These are phyloP conservation scores for Metarhizium brunneum DNA, from an alignment of 2,329 filamentous ascomycete species.

Conservation along the genomic window DNA sequence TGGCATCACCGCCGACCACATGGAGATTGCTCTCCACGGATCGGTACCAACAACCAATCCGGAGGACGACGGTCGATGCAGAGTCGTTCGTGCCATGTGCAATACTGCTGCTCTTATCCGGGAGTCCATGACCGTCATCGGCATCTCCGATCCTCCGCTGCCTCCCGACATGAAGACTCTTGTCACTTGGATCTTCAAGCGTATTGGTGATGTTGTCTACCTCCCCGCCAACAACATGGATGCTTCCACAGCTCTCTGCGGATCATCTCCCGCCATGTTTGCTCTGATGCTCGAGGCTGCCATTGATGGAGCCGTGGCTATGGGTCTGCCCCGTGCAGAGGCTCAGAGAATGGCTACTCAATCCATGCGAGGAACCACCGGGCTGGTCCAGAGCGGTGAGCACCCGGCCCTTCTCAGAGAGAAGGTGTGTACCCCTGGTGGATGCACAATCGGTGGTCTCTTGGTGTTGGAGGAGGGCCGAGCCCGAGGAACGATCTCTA, in stretches of 20 bases:
- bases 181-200: slow-evolving; percentile 68
- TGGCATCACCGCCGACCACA: slow-evolving; percentile 61
- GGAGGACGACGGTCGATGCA: slow-evolving; percentile 40
- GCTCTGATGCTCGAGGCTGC: slow-evolving; percentile 66
- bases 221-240: slow-evolving; percentile 63
- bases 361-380: slow-evolving; percentile 65
- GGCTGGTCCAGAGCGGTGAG: slow-evolving; percentile 59
- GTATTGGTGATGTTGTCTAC: slow-evolving; percentile 61
- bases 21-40: slow-evolving; percentile 55
- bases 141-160: slow-evolving; percentile 49
- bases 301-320: slow-evolving; percentile 68
- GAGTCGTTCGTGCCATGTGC: slow-evolving; percentile 72
- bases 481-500: slow-evolving; percentile 56
- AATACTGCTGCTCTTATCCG: slow-evolving; percentile 74
- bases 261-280: slow-evolving; percentile 68
- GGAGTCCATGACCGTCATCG: slow-evolving; percentile 77
- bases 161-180: slow-evolving; percentile 43
- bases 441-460: slow-evolving; percentile 68
- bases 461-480: slow-evolving; percentile 65
- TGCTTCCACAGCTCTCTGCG: slow-evolving; percentile 63
- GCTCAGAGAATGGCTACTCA: slow-evolving; percentile 72
- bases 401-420: slow-evolving; percentile 68
- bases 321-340: slow-evolving; percentile 65
- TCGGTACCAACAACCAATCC: slow-evolving; percentile 37
- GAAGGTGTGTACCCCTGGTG: slow-evolving; percentile 68